Evolutionary conservation across 2,329 filamentous ascomycete species (phyloP), one percentile per base, ranked within the genome.

Genomic region (Aspergillus sp.): DNA sequence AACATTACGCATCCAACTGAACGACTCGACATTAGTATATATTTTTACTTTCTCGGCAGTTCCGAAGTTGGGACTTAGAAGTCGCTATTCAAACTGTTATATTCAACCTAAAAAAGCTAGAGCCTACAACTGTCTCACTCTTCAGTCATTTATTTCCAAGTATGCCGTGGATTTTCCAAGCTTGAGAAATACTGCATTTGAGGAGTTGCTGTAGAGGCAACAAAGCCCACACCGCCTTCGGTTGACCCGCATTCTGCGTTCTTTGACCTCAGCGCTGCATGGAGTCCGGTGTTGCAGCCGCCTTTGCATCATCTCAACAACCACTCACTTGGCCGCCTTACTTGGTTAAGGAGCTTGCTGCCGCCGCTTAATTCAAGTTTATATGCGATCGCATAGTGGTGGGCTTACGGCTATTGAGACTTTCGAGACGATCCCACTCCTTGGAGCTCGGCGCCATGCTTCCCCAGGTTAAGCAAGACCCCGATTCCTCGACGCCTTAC

Each of bases 391-490:
- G 60, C 59, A 56, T 56, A 19, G 21, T 11, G 14, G 37, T 47
- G n/a, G 1, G 17, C 31, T 17, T 40, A 19, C 33, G 46, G 12
- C n/a, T 52, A 21, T 5, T 31, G 45, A 23, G 39, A 44, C 44
- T 27, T 39, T 23, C 45, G 14, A 17, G 14, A 7, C 31, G 46
- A 31, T 33, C 43, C 24, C 24, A 33, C 31, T 17, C 27, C 24
- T 50, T 11, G 37, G 44, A 45, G 35, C 47, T 58, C 43, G 52
- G 62, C 63, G 60, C 53, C 62, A 72, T 63, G 66, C 68, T 70
- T 64, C 64, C 72, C 52, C 71, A 71, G 52, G 62, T 79, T 67
- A 78, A 79, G 61, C 71, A 67, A 62, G 77, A 79, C 56, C 71
- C 74, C 33, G 74, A 74, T 64, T 65, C 68, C 57, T 64, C 72